Conservation (phyloP, 805 yeast genomes). For the Candida ipomoeae region DNA sequence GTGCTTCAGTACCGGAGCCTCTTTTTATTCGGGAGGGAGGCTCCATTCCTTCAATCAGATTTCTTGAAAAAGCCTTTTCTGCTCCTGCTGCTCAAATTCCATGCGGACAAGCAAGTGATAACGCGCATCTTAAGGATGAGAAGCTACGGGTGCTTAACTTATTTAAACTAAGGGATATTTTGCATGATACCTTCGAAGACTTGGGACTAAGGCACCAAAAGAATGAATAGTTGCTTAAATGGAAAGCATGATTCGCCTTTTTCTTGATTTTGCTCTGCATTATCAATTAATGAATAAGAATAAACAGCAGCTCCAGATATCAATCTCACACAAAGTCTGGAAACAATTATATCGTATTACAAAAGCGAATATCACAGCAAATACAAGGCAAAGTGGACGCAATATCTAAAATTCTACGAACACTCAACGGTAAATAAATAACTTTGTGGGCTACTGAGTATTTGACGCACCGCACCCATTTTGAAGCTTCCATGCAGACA, state of each 20-base stretch:
- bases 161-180: constrained; percentile 64
- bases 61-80: constrained; percentile 70
- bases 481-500: not conserved
- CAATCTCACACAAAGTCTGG: too few species aligned
- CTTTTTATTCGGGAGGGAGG: constrained; percentile 94
- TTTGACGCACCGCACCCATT: too few species aligned
- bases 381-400: too few species aligned
- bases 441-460: too few species aligned
- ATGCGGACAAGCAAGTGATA: constrained; percentile 92
- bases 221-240: not conserved
- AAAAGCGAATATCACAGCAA: too few species aligned
- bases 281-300: too few species aligned
- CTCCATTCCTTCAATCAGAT: constrained; percentile 85
- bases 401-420: too few species aligned
- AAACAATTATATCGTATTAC: too few species aligned
- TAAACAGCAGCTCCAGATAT: too few species aligned
- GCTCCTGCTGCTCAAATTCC: constrained; percentile 96
- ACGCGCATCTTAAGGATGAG: constrained; percentile 90
- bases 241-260: not conserved
- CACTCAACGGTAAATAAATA: too few species aligned
- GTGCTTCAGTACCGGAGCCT: constrained; percentile 52
- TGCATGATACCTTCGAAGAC: constrained; percentile 49
- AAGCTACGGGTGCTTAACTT: constrained; percentile 74
- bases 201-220: constrained; percentile 18
- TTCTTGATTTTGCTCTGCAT: too few species aligned